Base-by-base conservation (phyloP, 768 basidiomycete genomes). In the Trametes sanguinea region DNA sequence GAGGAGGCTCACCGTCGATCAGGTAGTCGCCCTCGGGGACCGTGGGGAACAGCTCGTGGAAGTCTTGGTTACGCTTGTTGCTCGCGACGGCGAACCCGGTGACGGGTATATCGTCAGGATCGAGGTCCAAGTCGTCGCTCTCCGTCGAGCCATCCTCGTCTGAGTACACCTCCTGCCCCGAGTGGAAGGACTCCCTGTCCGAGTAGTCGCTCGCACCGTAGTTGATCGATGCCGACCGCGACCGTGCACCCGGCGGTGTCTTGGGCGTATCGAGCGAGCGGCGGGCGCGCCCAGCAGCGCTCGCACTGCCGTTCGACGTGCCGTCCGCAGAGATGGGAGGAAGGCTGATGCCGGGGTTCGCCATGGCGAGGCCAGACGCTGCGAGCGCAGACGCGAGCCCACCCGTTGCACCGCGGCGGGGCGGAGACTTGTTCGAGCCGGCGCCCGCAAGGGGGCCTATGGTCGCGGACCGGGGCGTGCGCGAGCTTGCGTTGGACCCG, bases 21-120 rank as follows among this genome's bases (percentile, higher is more conserved):
- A 98, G 83, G 77, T 98, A 98, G 75, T 98, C 97, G 8, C 94
- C 95, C 71, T 95, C 94, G 0, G 94, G 92, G 9, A 98, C 87
- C 33, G 72, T 85, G 17, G 88, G 85, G 75, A 99, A 98, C 69
- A 98, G 73, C 65, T 94, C 90, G 70, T 99, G 97, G 73, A 99
- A 99, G 71, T 98, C 96, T 2, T 89, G 86, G 70, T 98, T 98
- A 56, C 97, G 78, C 73, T 93, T 94, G 68, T 87, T 93, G 74
- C 94, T 97, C 8, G 96, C 97, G 22, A 98, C 95, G 0, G 97
- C 95, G 73, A 98, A 99, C 2, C 96, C 95, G 6, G 94, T 96
- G 4, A 98, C 92, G 1, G 95, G 89, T 13, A 94, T 92, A 69
- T 92, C 90, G 56, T 89, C 86, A 52, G 86, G 81, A 57, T 82